phyloP scores from a whole-genome alignment of 148 eudicot genomes.

The Tetragonia tetragonoides region DNA sequence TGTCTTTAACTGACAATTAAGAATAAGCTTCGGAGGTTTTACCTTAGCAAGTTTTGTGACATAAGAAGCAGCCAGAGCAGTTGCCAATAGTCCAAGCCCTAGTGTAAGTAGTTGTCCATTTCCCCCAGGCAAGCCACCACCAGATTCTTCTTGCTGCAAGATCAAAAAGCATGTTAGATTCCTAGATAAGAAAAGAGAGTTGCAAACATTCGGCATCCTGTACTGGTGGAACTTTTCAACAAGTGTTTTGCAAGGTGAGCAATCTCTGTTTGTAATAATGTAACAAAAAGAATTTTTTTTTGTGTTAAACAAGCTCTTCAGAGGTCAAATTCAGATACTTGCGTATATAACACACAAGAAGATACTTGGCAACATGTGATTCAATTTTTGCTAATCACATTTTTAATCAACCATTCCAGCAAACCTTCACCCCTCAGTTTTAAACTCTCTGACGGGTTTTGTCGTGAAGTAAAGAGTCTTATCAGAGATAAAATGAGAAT shows the following conservation, averaged over 20 bases:
- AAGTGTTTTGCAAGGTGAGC: neutral
- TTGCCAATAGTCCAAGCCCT: slow-evolving; percentile 81
- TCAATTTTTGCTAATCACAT: too few relatives aligned
- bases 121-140: slow-evolving; percentile 54
- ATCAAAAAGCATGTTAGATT: neutral
- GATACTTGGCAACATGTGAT: too few relatives aligned
- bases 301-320: neutral
- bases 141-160: slow-evolving; percentile 89
- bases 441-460: too few relatives aligned
- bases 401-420: too few relatives aligned
- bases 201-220: too few relatives aligned
- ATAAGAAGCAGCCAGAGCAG: slow-evolving; percentile 84
- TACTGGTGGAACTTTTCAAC: too few relatives aligned
- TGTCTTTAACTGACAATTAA: neutral
- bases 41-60: slow-evolving; percentile 93
- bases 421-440: too few relatives aligned
- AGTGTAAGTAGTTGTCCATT: slow-evolving; percentile 74
- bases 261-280: neutral
- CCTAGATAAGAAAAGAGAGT: neutral
- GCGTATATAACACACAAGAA: too few relatives aligned
- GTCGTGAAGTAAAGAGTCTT: too few relatives aligned
- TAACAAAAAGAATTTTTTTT: too few relatives aligned
- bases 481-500: too few relatives aligned
- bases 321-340: neutral
- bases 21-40: neutral